A percentile compares a stretch with the other conserved stretches of the same genome.
These are phyloP conservation scores for Chaetomium tenue DNA, from an alignment of 495 filamentous ascomycete genomes.

Conservation along the genomic window DNA sequence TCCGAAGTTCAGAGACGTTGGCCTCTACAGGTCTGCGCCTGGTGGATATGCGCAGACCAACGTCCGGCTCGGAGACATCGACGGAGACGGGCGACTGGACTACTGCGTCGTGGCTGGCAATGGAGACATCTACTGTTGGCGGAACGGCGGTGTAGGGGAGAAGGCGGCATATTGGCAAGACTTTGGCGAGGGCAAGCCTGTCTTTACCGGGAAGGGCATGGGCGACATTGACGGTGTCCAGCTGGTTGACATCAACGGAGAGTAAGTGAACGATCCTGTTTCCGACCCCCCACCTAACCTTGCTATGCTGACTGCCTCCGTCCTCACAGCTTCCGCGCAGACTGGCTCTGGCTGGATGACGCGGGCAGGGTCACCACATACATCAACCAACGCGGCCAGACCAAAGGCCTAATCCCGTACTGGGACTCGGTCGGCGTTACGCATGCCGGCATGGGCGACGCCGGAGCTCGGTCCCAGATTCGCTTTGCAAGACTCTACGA, in stretches of 20 bases:
- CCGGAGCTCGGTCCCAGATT: constrained; percentile 2
- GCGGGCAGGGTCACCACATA: constrained; percentile 27
- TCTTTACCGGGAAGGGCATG: constrained; percentile 25
- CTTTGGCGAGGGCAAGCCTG: constrained; percentile 15
- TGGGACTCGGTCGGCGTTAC: constrained; percentile 20
- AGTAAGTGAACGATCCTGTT: constrained; percentile 14
- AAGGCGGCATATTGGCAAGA: constrained; percentile 32
- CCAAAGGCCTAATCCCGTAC: constrained; percentile 16
- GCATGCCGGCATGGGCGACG: constrained; percentile 7
- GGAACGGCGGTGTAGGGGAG: constrained; percentile 34
- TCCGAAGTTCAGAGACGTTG: constrained; percentile 7
- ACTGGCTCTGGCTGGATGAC: constrained; percentile 36
- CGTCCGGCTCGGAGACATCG: constrained; percentile 32
- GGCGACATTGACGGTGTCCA: constrained; percentile 26
- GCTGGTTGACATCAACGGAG: constrained; percentile 39
- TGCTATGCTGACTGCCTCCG: not conserved
- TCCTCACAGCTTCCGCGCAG: constrained; percentile 23
- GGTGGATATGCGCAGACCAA: constrained; percentile 12
- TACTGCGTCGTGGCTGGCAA: constrained; percentile 26
- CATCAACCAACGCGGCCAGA: constrained; percentile 32
- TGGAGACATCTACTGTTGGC: constrained; percentile 27
- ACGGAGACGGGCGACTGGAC: constrained; percentile 34
- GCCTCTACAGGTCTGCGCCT: not conserved
- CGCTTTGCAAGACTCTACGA: constrained; percentile 7
- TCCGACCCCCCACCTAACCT: no score